Evolutionary conservation across 2,329 filamentous ascomycete genomes (phyloP), one percentile per base, ranked within the genome.

Genomic region (Fusarium sp.): DNA sequence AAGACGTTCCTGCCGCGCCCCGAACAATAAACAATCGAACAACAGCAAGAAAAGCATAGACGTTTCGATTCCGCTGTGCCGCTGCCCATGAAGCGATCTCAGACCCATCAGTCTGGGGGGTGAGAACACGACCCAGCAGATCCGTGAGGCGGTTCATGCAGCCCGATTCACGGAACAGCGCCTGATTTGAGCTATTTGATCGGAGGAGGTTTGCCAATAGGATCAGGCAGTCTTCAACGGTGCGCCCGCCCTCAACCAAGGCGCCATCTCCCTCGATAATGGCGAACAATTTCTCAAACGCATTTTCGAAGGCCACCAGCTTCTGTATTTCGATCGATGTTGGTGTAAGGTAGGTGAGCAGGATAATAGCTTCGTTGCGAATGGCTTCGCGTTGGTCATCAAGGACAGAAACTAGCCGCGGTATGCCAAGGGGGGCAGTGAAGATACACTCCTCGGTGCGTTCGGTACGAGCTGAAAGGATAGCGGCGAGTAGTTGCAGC

Each of bases 391-490:
- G 87, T 47, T 84, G 86, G 75, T 99, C 96, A 73, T 97, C 93
- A 41, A 99, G 85, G 7, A 92, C 88, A 56, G 89, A 89, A 37
- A 97, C 95, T 15, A 99, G 84, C 56, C 94, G 89, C 32, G 94
- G 92, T 49, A 97, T 94, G 26, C 95, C 96, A 28, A 97, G 82
- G 2, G 94, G 94, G 4, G 96, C 94, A 6, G 90, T 92, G 61
- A 97, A 90, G 45, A 99, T 90, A 78, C 94, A 97, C 83, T 98
- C 94, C 79, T 98, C 95, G 3, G 96, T 96, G 74, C 96, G 87
- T 76, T 97, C 94, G 5, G 94, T 92, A 44, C 96, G 88, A 49
- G 95, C 93, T 6, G 89, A 88, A 32, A 93, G 89, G 62, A 98
- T 96, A 49, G 94, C 92, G 24, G 91, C 90, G 39, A 99, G 89